These are phyloP conservation scores for Amphirosellinia nigrospora DNA, from an alignment of 495 filamentous ascomycete genomes.

Conservation along the genomic window DNA sequence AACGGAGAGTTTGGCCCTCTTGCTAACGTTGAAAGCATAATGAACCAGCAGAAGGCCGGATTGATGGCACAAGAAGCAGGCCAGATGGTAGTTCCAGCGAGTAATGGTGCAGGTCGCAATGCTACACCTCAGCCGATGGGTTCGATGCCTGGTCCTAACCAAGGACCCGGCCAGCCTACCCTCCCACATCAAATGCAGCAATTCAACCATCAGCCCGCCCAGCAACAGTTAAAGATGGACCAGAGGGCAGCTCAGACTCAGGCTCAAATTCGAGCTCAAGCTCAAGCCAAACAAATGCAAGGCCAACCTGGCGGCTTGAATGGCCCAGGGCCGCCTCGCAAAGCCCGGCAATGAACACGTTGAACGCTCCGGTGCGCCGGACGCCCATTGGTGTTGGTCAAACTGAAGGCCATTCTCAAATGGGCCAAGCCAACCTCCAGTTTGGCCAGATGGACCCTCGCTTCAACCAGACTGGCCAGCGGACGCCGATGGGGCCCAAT, in stretches of 20 bases:
- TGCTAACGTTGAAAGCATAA: conserved; percentile 55
- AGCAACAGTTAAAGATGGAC: conserved; percentile 51
- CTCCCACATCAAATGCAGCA: conserved; percentile 45
- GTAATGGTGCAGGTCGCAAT: conserved; percentile 50
- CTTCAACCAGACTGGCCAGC: conserved; percentile 49
- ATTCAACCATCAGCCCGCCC: conserved; percentile 46
- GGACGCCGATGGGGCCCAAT: conserved; percentile 34
- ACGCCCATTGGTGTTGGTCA: conserved; percentile 50
- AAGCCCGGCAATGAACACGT: conserved; percentile 57
- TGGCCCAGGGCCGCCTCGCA: conserved; percentile 51
- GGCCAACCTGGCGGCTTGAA: conserved; percentile 55
- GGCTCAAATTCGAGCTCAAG: conserved; percentile 46
- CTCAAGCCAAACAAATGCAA: conserved; percentile 52
- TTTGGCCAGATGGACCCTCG: conserved; percentile 50
- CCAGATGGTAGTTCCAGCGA: conserved; percentile 59
- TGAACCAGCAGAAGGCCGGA: conserved; percentile 54
- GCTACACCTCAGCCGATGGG: conserved; percentile 49
- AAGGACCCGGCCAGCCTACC: conserved; percentile 41
- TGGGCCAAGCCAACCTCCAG: conserved; percentile 43
- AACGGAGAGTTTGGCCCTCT: conserved; percentile 48
- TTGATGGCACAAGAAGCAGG: conserved; percentile 55
- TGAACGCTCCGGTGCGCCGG: conserved; percentile 56
- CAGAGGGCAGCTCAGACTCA: conserved; percentile 44
- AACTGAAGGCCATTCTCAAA: conserved; percentile 38
- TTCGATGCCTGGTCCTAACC: conserved; percentile 44